Conservation (phyloP, 139 green algal genomes). For the Picochlorum sp. region DNA sequence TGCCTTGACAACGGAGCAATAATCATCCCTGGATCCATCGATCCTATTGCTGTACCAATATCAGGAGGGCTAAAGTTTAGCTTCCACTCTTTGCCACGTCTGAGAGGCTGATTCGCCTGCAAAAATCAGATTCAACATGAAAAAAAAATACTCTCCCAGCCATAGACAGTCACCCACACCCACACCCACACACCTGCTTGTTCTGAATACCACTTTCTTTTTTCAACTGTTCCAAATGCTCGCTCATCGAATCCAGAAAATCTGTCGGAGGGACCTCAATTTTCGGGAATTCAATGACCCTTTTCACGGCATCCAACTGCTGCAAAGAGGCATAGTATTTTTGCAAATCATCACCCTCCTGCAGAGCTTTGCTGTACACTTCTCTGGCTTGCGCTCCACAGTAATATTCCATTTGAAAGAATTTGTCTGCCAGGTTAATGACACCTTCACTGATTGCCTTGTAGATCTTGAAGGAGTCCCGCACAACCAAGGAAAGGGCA, state of each 20-base stretch:
- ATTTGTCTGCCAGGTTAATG: slow-evolving; percentile 90
- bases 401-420: slow-evolving; percentile 83
- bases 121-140: background rate
- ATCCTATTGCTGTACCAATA: slow-evolving; percentile 1
- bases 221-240: slow-evolving; percentile 42
- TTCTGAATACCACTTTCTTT: background rate
- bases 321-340: slow-evolving; percentile 23
- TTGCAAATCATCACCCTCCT: slow-evolving; percentile 47
- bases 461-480: slow-evolving; percentile 56
- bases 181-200: too few relatives aligned
- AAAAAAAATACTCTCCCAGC: background rate
- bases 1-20: slow-evolving; percentile 1
- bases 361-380: slow-evolving; percentile 69
- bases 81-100: slow-evolving; percentile 11
- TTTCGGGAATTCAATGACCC: slow-evolving; percentile 52
- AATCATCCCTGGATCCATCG: background rate
- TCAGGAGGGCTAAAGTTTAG: slow-evolving; percentile 37
- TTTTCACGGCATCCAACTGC: slow-evolving; percentile 18
- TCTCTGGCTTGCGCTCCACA: slow-evolving; percentile 61
- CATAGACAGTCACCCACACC: background rate
- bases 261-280: slow-evolving; percentile 61
- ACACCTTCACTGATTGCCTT: slow-evolving; percentile 81
- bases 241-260: slow-evolving; percentile 83
- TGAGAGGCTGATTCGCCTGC: background rate
- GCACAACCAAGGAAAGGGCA: slow-evolving; percentile 24